Percentiles rank a stretch among this genome's conserved stretches.
These are phyloP conservation scores for Fusarium drepaniforme DNA, from an alignment of 2,329 filamentous ascomycete species.

Conservation along the genomic window DNA sequence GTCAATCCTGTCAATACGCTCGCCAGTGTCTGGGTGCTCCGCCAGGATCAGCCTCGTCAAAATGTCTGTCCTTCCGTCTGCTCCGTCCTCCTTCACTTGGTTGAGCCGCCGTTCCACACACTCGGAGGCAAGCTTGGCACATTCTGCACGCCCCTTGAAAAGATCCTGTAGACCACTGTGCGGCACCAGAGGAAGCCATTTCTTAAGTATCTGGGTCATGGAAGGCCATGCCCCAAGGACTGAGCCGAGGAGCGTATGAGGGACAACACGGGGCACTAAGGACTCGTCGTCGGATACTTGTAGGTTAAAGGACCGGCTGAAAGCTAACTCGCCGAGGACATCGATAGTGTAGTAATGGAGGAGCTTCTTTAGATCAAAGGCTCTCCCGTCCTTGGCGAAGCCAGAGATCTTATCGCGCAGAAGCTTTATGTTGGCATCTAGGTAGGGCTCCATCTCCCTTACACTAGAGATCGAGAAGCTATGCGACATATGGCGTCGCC, in stretches of 20 bases:
- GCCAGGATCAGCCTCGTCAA: conserved; percentile 25
- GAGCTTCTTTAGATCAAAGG: conserved; percentile 23
- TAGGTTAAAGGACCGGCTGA: conserved; percentile 20
- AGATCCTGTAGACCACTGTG: conserved; percentile 13
- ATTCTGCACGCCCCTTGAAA: conserved; percentile 19
- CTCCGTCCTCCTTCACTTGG: not conserved
- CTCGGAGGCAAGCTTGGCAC: conserved; percentile 12
- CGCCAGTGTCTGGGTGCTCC: conserved; percentile 19
- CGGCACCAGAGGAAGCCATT: conserved; percentile 17
- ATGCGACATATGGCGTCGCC: conserved; percentile 27
- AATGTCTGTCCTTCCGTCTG: conserved; percentile 18
- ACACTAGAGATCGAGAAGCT: conserved; percentile 24
- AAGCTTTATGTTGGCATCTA: not conserved
- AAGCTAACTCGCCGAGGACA: conserved; percentile 23
- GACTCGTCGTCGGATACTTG: conserved; percentile 20
- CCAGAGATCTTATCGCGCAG: not conserved
- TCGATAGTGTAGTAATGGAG: conserved; percentile 26
- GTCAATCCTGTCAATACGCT: conserved; percentile 10
- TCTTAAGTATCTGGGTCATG: not conserved
- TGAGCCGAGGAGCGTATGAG: not conserved
- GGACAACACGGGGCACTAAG: not conserved
- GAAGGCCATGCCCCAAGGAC: conserved; percentile 23
- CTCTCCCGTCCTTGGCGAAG: not conserved
- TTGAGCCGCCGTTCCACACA: conserved; percentile 16
- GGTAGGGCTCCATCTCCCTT: conserved; percentile 24